phyloP scores from a whole-genome alignment of 73 alveolate species.

The Chromera velia region DNA sequence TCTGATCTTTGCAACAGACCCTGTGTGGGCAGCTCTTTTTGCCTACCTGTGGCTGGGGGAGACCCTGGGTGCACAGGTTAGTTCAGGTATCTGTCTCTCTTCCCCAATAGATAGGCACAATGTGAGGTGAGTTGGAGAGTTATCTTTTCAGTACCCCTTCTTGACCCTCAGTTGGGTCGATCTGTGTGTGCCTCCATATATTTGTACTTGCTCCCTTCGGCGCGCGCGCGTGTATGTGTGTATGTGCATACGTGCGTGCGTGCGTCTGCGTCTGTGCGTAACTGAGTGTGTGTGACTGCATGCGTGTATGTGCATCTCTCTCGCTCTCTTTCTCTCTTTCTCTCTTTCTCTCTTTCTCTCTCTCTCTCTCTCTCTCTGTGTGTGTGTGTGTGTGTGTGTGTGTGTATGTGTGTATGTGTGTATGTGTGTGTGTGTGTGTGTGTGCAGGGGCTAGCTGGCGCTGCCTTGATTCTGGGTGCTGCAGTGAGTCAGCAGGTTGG shows the following conservation, averaged over 20 bases:
- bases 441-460: neutral
- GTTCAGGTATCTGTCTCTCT: neutral
- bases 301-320: neutral
- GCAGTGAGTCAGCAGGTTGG: constrained; percentile 52
- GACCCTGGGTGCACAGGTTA: neutral
- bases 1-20: neutral
- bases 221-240: neutral
- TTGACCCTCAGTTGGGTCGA: constrained; percentile 20
- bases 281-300: neutral
- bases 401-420: neutral
- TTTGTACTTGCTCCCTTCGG: too few relatives aligned
- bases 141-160: neutral
- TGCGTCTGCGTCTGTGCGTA: neutral
- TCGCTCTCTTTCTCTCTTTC: too few relatives aligned
- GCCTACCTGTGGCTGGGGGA: neutral
- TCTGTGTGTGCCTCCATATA: neutral
- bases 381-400: neutral
- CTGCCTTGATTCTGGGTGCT: constrained; percentile 1
- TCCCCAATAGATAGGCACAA: neutral
- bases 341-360: too few relatives aligned
- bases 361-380: too few relatives aligned
- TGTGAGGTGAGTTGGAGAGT: neutral
- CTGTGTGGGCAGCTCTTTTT: neutral
- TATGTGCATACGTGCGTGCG: neutral
- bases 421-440: neutral